phyloP scores from a whole-genome alignment of 352 stramenopile genomes.

The Phytopythium oedochilum region DNA sequence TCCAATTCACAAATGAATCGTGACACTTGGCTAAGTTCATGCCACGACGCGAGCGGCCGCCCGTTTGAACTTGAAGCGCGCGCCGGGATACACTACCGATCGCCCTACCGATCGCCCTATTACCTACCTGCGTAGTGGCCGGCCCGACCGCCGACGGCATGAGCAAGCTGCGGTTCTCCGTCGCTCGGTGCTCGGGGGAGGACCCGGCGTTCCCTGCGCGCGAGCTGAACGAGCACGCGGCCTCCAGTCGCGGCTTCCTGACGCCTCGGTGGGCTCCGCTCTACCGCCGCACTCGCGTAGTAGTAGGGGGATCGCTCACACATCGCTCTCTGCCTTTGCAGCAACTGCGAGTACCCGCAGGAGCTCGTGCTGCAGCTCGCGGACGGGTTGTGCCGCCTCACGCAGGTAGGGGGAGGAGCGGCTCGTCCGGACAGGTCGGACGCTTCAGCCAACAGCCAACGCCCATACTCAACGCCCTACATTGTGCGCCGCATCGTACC shows the following conservation, averaged over 20 bases:
- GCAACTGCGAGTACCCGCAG: slow-evolving; percentile 92
- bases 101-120: too few relatives aligned
- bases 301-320: too few relatives aligned
- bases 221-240: slow-evolving; percentile 81
- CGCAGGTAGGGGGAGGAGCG: slow-evolving; percentile 52
- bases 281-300: too few relatives aligned
- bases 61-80: neutral
- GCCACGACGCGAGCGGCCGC: neutral
- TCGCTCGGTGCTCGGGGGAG: slow-evolving; percentile 84
- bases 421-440: too few relatives aligned
- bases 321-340: slow-evolving; percentile 6
- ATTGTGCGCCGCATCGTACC: neutral
- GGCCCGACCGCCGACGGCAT: too few relatives aligned
- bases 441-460: too few relatives aligned
- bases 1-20: slow-evolving; percentile 15
- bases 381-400: slow-evolving; percentile 62
- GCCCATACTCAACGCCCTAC: neutral
- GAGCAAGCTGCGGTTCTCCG: slow-evolving; percentile 82
- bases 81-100: too few relatives aligned
- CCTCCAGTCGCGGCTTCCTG: slow-evolving; percentile 59
- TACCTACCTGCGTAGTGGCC: neutral
- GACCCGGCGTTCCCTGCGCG: slow-evolving; percentile 78
- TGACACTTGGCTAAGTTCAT: neutral
- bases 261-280: slow-evolving; percentile 85
- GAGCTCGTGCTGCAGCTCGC: slow-evolving; percentile 86